Evolutionary conservation across 75 land plant species (phyloP), one percentile per base, ranked within the genome.

Genomic region (Sequoia sempervirens): DNA sequence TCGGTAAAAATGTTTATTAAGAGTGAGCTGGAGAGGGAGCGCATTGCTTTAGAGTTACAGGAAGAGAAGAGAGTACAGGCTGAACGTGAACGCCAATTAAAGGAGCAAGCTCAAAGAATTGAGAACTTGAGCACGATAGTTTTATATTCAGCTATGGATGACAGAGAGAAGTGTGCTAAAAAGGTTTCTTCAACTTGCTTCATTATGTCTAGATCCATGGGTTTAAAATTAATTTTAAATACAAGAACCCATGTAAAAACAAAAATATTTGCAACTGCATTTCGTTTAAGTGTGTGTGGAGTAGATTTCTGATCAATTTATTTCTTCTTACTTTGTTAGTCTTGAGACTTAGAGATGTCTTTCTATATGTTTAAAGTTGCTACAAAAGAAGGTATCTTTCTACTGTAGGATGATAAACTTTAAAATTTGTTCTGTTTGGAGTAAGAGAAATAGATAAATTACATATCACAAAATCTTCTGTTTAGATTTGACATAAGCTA

Each of bases 1-100:
- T 46, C 83, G 32, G 6, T 75, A 37, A 64, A 41, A 32, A 83
- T 83, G 61, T 5, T 36, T 81, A 32, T 81, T 14, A 79, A 98
- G 99, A 94, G 91, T 91, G 99, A 98, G 81, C 26, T 93, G 75
- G 99, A 98, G 81, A 93, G 91, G 78, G 99, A 97, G 85, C 84
- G 98, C 17, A 96, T 98, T 68, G 95, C 94, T 53, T 82, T 98
- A 82, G 99, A 98, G 87, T 82, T 98, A 86, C 93, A 96, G 82
- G 95, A 94, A 82, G 95, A 95, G 86, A 94, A 93, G 92, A 93
- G 87, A 86, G 96, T 91, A 54, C 94, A 96, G 82, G 93, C 90
- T 41, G 91, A 92, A 84, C 85, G 93, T 52, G 99, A 97, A 82
- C 88, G 82, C 36, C 91, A 92, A 83, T 86, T 95, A 84, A 85